Conservation (phyloP, 352 stramenopile genomes). For the Pythium coloratum region DNA sequence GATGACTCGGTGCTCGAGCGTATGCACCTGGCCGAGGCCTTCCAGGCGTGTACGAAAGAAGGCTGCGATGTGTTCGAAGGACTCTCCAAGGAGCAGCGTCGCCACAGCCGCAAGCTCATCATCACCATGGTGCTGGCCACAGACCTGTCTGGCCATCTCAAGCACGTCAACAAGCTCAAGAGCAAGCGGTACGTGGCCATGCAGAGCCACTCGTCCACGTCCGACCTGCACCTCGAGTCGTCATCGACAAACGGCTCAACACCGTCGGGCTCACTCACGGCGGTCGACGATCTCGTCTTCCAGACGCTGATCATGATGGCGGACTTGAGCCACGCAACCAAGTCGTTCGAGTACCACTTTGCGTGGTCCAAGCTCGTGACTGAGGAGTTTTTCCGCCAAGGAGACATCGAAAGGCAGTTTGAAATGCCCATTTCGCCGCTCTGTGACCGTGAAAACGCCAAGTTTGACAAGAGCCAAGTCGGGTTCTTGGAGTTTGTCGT, state of each 20-base stretch:
- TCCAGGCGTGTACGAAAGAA: slow-evolving; percentile 63
- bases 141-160: slow-evolving; percentile 74
- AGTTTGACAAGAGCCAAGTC: slow-evolving; percentile 72
- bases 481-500: slow-evolving; percentile 78
- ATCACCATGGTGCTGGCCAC: slow-evolving; percentile 86
- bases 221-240: slow-evolving; percentile 20
- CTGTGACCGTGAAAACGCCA: slow-evolving; percentile 47
- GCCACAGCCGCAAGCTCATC: slow-evolving; percentile 63
- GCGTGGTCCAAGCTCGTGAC: slow-evolving; percentile 59
- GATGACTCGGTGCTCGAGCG: slow-evolving; percentile 91
- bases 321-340: slow-evolving; percentile 66
- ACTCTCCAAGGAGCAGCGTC: slow-evolving; percentile 49
- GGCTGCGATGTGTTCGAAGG: slow-evolving; percentile 71
- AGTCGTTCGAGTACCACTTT: slow-evolving; percentile 58
- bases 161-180: slow-evolving; percentile 75
- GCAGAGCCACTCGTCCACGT: slow-evolving; percentile 32
- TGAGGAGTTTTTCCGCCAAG: slow-evolving; percentile 73
- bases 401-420: slow-evolving; percentile 62
- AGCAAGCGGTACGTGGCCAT: slow-evolving; percentile 58
- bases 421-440: slow-evolving; percentile 58
- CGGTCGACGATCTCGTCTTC: slow-evolving; percentile 51
- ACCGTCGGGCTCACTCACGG: not conserved
- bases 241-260: not conserved
- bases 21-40: slow-evolving; percentile 74
- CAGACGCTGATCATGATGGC: slow-evolving; percentile 79